Evolutionary conservation across 164 flowering plant genomes (phyloP).

Genomic region (Amborella trichopoda): DNA sequence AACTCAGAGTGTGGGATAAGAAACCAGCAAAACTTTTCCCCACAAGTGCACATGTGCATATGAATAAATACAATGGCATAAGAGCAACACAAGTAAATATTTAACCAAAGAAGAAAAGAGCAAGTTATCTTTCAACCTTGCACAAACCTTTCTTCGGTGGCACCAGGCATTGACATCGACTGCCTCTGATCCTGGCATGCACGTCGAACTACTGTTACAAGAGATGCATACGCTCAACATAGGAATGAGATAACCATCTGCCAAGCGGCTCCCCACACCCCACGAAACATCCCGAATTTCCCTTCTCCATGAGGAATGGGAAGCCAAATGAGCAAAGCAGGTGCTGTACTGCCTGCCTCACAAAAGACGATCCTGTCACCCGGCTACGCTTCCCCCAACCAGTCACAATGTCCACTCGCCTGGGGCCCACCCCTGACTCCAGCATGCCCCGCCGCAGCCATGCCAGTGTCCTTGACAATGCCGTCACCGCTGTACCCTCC

Average conservation of each 20-base stretch:
- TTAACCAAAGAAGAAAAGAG: too few relatives aligned
- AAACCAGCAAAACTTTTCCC: too few relatives aligned
- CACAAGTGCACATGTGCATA: too few relatives aligned
- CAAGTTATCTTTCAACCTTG: too few relatives aligned
- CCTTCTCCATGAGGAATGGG: constrained; percentile 72
- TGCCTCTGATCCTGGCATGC: too few relatives aligned
- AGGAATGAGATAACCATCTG: constrained; percentile 65
- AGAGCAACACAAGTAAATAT: too few relatives aligned
- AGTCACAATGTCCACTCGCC: constrained; percentile 78
- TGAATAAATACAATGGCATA: too few relatives aligned
- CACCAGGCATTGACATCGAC: too few relatives aligned
- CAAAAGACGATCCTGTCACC: constrained; percentile 84
- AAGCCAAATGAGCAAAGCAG: constrained; percentile 61
- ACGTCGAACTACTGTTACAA: too few relatives aligned
- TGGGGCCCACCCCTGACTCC: constrained; percentile 49
- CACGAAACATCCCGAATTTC: constrained; percentile 86
- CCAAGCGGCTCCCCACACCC: constrained; percentile 87
- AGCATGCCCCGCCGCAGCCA: constrained; percentile 72
- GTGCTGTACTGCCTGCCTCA: constrained; percentile 76
- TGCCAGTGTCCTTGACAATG: constrained; percentile 86
- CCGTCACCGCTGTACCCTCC: constrained; percentile 91
- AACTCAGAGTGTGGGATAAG: too few relatives aligned
- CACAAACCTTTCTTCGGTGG: too few relatives aligned
- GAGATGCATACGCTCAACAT: constrained; percentile 90
- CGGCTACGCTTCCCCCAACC: constrained; percentile 98